Percentiles rank a stretch among this genome's conserved stretches.
These are phyloP conservation scores for Ustilago sp. DNA, from an alignment of 1,284 basidiomycete species.

Conservation along the genomic window DNA sequence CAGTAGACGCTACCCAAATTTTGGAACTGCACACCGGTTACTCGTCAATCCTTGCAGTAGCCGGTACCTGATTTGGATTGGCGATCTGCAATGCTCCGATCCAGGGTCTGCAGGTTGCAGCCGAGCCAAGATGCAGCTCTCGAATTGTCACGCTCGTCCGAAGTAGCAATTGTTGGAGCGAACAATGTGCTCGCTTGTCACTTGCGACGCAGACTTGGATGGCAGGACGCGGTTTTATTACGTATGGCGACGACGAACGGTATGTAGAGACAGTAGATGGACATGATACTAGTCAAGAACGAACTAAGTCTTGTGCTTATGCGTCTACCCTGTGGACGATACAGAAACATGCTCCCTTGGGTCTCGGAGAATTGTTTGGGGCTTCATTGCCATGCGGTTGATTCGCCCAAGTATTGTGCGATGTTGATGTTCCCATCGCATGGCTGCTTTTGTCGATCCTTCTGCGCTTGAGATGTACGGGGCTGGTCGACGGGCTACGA, in stretches of 20 bases:
- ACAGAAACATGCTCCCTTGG: not conserved
- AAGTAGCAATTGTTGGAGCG: no score
- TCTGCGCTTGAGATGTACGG: not conserved
- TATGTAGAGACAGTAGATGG: not conserved
- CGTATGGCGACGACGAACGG: no score
- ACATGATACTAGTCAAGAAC: not conserved
- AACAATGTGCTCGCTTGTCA: no score
- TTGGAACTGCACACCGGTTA: constrained; percentile 1
- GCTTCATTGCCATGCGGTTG: not conserved
- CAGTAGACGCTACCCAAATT: not conserved
- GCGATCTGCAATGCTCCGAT: constrained; percentile 1
- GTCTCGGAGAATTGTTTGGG: constrained; percentile 18
- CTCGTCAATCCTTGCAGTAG: not conserved
- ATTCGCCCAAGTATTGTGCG: not conserved
- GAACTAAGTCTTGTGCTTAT: no score
- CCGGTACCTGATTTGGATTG: not conserved
- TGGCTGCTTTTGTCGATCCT: not conserved
- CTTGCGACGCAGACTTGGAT: no score
- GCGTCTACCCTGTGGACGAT: no score
- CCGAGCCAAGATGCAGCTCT: not conserved
- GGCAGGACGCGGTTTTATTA: no score
- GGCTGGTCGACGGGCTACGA: not conserved
- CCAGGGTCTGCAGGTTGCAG: not conserved
- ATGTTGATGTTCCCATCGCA: not conserved
- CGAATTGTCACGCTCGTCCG: no score